Base-by-base conservation (phyloP, 306 rosid genomes). In the Clitoria ternatea region DNA sequence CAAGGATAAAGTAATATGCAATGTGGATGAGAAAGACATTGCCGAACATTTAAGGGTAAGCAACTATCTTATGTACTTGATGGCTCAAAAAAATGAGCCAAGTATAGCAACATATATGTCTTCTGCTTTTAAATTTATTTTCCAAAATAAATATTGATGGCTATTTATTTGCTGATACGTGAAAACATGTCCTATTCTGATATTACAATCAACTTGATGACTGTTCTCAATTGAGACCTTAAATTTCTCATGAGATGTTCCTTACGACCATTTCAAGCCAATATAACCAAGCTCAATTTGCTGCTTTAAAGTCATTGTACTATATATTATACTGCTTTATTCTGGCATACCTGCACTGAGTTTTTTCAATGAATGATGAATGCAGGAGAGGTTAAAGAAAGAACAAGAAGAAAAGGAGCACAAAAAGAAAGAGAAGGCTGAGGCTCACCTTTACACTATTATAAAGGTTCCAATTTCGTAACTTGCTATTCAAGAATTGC, bases 11-110 rank as follows among this genome's bases (percentile, higher is more conserved):
- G 86, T 95, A 79, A 89, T 95, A 72, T 95, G 99, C 81, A 88
- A 91, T 61, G 99, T 91, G 70, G 99, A 91, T 73, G 99, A 95
- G 89, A 91, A 89, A 82, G 99, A 95, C 81, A 91, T 95, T 48
- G 97, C 99, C 15, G 99, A 95, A 65, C 99, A 95, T 83, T 89
- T 95, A 53, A 86, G 99, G 89, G 99, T 94, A 78, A 80, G 89
- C 65, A 40, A 78, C 14, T 74, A 37, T 32, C 19, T 39, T 53
- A 3, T 49, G 66, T 65, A 55, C 17, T 14, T 60, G 37, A 37
- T 24, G 47, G 42, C 54, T 42, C 17, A 40, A 61, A 66, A 40
- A 26, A 59, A 19, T 39, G 5, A 61, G 40, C 76, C 14, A 56
- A 35, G 53, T 70, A 49, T 57, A 13, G 52, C 47, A 39, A 39